phyloP scores from a whole-genome alignment of 2,329 filamentous ascomycete species.

The Erysiphe pulchra region DNA sequence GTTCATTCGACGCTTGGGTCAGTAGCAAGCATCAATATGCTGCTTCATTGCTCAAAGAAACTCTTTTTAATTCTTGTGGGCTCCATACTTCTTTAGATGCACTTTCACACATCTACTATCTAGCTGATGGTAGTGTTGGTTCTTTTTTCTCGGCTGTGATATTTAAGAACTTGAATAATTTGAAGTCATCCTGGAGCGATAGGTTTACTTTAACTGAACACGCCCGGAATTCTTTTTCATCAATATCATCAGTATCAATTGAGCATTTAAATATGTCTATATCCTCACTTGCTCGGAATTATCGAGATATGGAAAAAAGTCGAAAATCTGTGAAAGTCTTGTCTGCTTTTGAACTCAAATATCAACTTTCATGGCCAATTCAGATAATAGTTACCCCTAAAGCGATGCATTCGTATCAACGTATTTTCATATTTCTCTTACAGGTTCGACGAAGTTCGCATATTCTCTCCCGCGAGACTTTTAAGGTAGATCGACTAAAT shows the following conservation, averaged over 20 bases:
- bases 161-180: slow-evolving; percentile 47
- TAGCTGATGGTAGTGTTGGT: slow-evolving; percentile 43
- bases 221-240: slow-evolving; percentile 43
- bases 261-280: slow-evolving; percentile 36
- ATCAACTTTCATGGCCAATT: slow-evolving; percentile 39
- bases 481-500: slow-evolving; percentile 17
- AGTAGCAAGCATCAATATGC: slow-evolving; percentile 46
- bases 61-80: slow-evolving; percentile 43
- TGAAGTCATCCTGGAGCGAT: slow-evolving; percentile 44
- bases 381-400: slow-evolving; percentile 47
- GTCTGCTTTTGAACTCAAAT: slow-evolving; percentile 36
- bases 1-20: slow-evolving; percentile 52
- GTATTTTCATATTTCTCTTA: slow-evolving; percentile 48
- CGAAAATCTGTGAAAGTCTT: slow-evolving; percentile 35
- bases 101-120: slow-evolving; percentile 50
- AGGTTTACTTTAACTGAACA: slow-evolving; percentile 57
- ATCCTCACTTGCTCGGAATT: slow-evolving; percentile 15
- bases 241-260: slow-evolving; percentile 24
- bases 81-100: slow-evolving; percentile 38
- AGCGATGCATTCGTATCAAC: slow-evolving; percentile 40
- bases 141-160: slow-evolving; percentile 39
- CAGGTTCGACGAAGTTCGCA: slow-evolving; percentile 50
- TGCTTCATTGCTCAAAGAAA: slow-evolving; percentile 34
- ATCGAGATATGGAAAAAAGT: slow-evolving; percentile 19
- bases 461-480: slow-evolving; percentile 30